Evolutionary conservation across 805 yeast species (phyloP).

Genomic region (Yarrowia phangngaensis): DNA sequence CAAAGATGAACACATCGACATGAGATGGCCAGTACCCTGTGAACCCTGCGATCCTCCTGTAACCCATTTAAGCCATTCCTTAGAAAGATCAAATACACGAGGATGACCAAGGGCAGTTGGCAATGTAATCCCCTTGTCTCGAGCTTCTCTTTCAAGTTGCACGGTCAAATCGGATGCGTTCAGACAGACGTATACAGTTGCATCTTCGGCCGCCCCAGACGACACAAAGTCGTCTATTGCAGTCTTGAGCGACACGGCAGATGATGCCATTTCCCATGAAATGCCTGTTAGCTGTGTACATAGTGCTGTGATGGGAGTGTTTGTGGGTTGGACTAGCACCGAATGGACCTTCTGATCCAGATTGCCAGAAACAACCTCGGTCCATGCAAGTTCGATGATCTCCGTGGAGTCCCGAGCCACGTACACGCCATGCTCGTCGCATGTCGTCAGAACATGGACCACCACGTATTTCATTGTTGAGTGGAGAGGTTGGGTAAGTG

Average conservation of each 20-base stretch:
- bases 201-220: not conserved
- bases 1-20: slow-evolving; percentile 36
- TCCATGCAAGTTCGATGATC: slow-evolving; percentile 65
- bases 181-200: slow-evolving; percentile 51
- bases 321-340: slow-evolving; percentile 55
- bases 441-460: slow-evolving; percentile 59
- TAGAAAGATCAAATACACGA: slow-evolving; percentile 66
- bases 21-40: too few species aligned
- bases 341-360: slow-evolving; percentile 45
- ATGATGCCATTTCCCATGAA: slow-evolving; percentile 58
- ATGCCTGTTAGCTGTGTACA: slow-evolving; percentile 47
- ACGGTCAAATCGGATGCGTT: slow-evolving; percentile 72
- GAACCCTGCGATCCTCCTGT: too few species aligned
- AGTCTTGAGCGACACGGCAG: slow-evolving; percentile 58
- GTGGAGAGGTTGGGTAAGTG: not conserved
- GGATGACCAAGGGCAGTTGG: slow-evolving; percentile 77
- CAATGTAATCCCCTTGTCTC: slow-evolving; percentile 65
- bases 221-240: slow-evolving; percentile 58
- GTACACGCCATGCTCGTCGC: slow-evolving; percentile 58
- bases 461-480: slow-evolving; percentile 47
- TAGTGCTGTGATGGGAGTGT: slow-evolving; percentile 60
- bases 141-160: slow-evolving; percentile 73
- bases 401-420: slow-evolving; percentile 66
- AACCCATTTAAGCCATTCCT: slow-evolving; percentile 69
- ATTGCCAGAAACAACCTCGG: slow-evolving; percentile 52